phyloP scores from a whole-genome alignment of 495 filamentous ascomycete species.

The Jackrogersella multiformis region DNA sequence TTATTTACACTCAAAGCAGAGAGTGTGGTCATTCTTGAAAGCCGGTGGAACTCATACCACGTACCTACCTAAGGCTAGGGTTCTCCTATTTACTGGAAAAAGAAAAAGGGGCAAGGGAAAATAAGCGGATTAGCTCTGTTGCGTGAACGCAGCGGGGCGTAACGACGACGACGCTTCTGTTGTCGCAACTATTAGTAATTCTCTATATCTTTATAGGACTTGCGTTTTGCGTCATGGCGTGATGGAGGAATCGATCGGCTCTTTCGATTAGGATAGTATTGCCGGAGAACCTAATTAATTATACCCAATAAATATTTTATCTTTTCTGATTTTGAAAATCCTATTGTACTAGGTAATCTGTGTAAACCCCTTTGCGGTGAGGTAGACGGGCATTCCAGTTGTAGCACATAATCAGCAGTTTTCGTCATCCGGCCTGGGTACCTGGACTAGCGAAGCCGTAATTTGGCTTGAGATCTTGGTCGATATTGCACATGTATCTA shows the following conservation, averaged over 20 bases:
- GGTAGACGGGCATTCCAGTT: no score
- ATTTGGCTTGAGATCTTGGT: not conserved
- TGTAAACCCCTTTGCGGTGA: no score
- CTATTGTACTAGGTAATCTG: not conserved
- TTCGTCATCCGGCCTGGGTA: not conserved
- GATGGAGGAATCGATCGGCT: slow-evolving; percentile 6
- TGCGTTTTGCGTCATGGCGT: slow-evolving; percentile 6
- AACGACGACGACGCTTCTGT: slow-evolving; percentile 4
- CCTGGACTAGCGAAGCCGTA: not conserved
- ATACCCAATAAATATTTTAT: not conserved
- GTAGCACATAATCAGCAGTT: no score
- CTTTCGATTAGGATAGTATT: slow-evolving; percentile 25
- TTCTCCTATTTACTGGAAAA: not conserved
- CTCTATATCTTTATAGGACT: slow-evolving; percentile 4
- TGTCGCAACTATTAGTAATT: slow-evolving; percentile 15
- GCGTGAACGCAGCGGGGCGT: not conserved
- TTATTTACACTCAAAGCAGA: slow-evolving; percentile 26
- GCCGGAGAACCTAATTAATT: slow-evolving; percentile 23
- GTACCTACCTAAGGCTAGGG: slow-evolving; percentile 17
- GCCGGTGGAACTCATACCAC: slow-evolving; percentile 7
- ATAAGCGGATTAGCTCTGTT: slow-evolving; percentile 2
- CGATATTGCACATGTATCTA: slow-evolving; percentile 24
- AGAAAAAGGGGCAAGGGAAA: not conserved
- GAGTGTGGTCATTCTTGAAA: slow-evolving; percentile 18
- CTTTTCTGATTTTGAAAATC: not conserved